A percentile compares a stretch with the other conserved stretches of the same genome.
Conservation (phyloP, 306 rosid genomes). For the Lathyrus oleraceus region DNA sequence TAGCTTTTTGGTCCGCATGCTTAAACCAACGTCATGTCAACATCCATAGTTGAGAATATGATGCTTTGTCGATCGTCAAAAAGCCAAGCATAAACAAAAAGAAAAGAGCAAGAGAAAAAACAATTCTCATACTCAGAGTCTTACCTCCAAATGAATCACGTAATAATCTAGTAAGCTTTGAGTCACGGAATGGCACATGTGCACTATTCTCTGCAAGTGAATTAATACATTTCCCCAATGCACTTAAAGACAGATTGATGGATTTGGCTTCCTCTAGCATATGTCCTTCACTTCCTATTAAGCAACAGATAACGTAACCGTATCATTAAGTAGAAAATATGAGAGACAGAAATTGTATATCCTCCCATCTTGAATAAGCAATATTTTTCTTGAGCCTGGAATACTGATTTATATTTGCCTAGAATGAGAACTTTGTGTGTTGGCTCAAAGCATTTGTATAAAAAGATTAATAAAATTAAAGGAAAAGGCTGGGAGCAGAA, state of each 20-base stretch:
- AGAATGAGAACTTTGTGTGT: constrained; percentile 1
- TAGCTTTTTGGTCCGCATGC: not conserved
- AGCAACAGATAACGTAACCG: constrained; percentile 35
- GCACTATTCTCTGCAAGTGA: constrained; percentile 92
- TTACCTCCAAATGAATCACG: constrained; percentile 97
- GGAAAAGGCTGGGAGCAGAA: constrained; percentile 5
- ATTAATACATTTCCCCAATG: constrained; percentile 94
- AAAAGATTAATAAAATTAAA: constrained; percentile 14
- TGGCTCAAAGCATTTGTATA: constrained; percentile 19
- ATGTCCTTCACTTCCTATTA: constrained; percentile 97
- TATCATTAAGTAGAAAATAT: constrained; percentile 26
- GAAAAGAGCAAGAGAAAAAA: constrained; percentile 13
- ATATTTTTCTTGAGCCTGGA: constrained; percentile 18
- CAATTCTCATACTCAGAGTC: constrained; percentile 29
- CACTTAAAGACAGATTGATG: constrained; percentile 93
- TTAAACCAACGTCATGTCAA: constrained; percentile 4
- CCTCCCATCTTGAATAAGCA: constrained; percentile 17
- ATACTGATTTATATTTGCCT: constrained; percentile 26
- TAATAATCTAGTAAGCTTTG: constrained; percentile 94
- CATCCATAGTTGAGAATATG: constrained; percentile 17
- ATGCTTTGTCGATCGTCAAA: constrained; percentile 3
- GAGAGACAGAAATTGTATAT: constrained; percentile 16
- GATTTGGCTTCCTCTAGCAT: constrained; percentile 98
- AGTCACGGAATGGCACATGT: constrained; percentile 97
- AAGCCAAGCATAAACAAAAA: constrained; percentile 4